phyloP scores from a whole-genome alignment of 441 rosid genomes.

The Populus hybrid region DNA sequence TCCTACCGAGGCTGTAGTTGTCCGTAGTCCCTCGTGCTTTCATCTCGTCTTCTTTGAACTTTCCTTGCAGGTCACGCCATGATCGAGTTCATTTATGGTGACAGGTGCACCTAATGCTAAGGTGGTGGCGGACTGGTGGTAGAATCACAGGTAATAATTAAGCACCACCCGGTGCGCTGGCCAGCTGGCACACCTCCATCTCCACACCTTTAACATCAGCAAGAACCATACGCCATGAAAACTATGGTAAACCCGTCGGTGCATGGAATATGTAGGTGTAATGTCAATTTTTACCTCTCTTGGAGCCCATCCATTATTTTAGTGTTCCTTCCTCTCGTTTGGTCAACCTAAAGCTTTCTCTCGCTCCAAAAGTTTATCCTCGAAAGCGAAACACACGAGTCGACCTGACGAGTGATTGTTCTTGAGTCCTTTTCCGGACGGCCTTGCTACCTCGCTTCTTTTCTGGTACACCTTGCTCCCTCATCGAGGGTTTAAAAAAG shows the following conservation, averaged over 20 bases:
- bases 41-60: neutral
- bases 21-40: neutral
- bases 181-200: neutral
- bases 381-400: neutral
- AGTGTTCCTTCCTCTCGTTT: neutral
- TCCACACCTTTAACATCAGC: neutral
- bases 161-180: neutral
- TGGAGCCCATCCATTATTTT: neutral
- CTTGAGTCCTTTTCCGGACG: neutral
- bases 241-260: neutral
- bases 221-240: neutral
- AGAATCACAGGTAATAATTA: too few relatives aligned
- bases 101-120: neutral
- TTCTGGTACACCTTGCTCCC: neutral
- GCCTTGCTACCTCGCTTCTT: neutral
- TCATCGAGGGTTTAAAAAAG: neutral
- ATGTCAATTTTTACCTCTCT: neutral
- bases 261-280: neutral
- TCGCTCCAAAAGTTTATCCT: neutral
- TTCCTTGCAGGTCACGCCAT: neutral
- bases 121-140: too few relatives aligned
- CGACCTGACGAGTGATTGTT: neutral
- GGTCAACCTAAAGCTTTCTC: conserved; percentile 26
- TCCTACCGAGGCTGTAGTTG: neutral
- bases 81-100: neutral